Base-by-base conservation (phyloP, 805 yeast species). In the Kurtzmaniella cleridarum region DNA sequence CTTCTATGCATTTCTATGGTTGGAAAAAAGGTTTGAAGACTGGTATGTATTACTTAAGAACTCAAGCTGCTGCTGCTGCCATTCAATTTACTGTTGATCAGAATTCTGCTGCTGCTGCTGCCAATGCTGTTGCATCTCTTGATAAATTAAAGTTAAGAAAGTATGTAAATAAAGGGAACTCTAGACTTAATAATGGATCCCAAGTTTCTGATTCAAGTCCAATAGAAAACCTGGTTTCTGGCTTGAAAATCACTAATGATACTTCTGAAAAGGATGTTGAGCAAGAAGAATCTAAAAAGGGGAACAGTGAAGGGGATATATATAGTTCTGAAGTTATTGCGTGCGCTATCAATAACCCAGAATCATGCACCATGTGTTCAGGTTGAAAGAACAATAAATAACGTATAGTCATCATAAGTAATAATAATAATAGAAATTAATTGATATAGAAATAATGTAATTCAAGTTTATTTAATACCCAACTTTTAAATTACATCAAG, bases 1-100 rank as follows among this genome's bases (percentile, higher is more conserved):
- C 98, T 5, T 80, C 93, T 48, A 93, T 93, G 97, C 98, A 93
- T 64, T 93, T 93, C 73, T 91, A 93, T 59, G 98, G 96, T 35
- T 93, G 98, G 98, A 85, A 86, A 72, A 88, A 85, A 71, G 98
- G 98, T 44, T 76, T 93, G 60, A 93, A 93, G 76, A 93, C 98
- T 4, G 98, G 98, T 56, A 91, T 93, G 95, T 93, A 93, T 73
- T 93, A 93, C 66, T 72, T 93, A 62, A 82, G 98, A 66, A 91
- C 98, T 9, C 95, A 87, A 73, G 96, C 98, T 44, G 98, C 98
- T 15, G 78, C 96, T 32, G 85, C 95, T 37, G 97, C 98, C 35
- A 93, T 93, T 57, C 95, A 91, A 69, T 91, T 89, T 64, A 67
- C 77, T 17, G 71, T 73, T 34, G 76, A 73, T 50, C 66, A 73